phyloP scores from a whole-genome alignment of 2,329 filamentous ascomycete species.

The Fusarium piperis region DNA sequence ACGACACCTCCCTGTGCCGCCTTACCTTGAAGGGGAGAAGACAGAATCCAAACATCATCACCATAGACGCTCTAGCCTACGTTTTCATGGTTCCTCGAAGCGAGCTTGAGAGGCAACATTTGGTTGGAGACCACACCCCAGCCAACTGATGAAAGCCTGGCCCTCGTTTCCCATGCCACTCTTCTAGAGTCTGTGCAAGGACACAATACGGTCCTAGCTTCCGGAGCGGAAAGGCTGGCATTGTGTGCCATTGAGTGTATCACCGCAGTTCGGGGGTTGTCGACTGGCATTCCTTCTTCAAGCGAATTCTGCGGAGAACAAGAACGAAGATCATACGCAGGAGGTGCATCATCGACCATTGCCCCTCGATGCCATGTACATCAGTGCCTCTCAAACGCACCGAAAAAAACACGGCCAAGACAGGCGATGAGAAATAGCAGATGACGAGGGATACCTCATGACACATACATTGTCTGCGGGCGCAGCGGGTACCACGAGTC shows the following conservation, averaged over 20 bases:
- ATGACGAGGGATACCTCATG: constrained; percentile 34
- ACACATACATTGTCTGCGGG: constrained; percentile 40
- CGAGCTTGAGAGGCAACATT: constrained; percentile 9
- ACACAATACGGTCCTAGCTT: constrained; percentile 31
- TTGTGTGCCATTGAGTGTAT: constrained; percentile 30
- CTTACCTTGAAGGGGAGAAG: constrained; percentile 11
- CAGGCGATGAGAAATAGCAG: constrained; percentile 7
- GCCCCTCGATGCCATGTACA: constrained; percentile 3
- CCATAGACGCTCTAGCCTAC: constrained; percentile 7
- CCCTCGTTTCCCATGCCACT: constrained; percentile 13
- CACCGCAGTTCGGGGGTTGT: constrained; percentile 18
- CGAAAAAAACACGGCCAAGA: constrained; percentile 11
- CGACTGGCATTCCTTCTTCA: constrained; percentile 16
- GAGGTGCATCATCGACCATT: constrained; percentile 32
- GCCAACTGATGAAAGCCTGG: constrained; percentile 1
- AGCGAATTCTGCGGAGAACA: constrained; percentile 8
- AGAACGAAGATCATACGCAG: constrained; percentile 20
- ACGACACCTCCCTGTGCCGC: constrained; percentile 10
- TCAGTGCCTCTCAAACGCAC: constrained; percentile 9
- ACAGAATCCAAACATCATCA: constrained; percentile 10
- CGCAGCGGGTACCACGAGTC: constrained; percentile 41
- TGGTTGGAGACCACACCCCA: constrained; percentile 14
- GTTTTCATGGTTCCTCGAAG: not conserved
- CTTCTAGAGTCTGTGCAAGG: constrained; percentile 27
- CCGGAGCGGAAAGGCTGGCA: constrained; percentile 17